Evolutionary conservation across 306 rosid genomes (phyloP).

Genomic region (Fagus sylvatica): DNA sequence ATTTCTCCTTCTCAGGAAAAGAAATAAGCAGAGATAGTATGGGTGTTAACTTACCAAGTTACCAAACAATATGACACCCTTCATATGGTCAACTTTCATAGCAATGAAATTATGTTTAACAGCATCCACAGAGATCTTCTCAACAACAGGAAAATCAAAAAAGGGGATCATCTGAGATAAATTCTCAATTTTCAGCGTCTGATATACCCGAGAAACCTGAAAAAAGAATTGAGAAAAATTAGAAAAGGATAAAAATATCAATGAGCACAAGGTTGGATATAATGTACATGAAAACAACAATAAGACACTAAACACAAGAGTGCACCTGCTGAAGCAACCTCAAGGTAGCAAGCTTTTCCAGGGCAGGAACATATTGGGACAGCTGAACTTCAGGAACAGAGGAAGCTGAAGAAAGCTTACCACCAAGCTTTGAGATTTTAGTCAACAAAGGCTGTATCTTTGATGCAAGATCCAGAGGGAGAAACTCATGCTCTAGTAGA

Average conservation of each 20-base stretch:
- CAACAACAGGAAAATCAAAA: slow-evolving; percentile 71
- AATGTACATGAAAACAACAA: neutral
- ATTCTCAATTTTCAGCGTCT: slow-evolving; percentile 77
- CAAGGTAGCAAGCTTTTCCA: slow-evolving; percentile 84
- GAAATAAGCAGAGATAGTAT: too few species aligned
- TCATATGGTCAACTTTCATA: slow-evolving; percentile 91
- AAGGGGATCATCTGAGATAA: slow-evolving; percentile 81
- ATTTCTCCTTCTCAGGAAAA: neutral
- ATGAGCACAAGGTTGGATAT: neutral
- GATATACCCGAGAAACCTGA: slow-evolving; percentile 89
- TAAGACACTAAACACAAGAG: slow-evolving; percentile 4
- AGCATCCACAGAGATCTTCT: slow-evolving; percentile 93
- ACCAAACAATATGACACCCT: slow-evolving; percentile 46
- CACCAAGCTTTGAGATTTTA: slow-evolving; percentile 77
- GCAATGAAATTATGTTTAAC: slow-evolving; percentile 81
- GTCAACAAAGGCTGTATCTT: slow-evolving; percentile 70
- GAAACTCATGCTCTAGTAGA: slow-evolving; percentile 83
- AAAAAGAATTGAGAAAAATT: neutral
- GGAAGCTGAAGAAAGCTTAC: slow-evolving; percentile 83
- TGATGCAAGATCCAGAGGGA: slow-evolving; percentile 75
- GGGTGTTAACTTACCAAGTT: neutral
- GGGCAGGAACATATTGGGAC: slow-evolving; percentile 71
- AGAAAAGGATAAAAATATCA: neutral
- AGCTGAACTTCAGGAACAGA: slow-evolving; percentile 91
- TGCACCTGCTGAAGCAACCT: slow-evolving; percentile 96